Evolutionary conservation across 352 stramenopile species (phyloP).

Genomic region (Saprolegnia parasitica): DNA sequence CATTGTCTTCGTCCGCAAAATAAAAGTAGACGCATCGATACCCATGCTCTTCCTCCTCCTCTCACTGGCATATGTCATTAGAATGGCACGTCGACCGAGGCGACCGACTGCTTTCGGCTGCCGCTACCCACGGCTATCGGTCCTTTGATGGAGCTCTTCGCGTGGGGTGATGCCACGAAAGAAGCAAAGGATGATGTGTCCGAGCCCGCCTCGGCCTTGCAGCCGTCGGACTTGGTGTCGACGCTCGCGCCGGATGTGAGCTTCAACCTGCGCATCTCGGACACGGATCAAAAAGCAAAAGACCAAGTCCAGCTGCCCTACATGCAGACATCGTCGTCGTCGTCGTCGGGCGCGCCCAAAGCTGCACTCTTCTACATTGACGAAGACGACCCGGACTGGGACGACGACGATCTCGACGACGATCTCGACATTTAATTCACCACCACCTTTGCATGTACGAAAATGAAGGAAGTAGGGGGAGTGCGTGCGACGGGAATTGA

Average conservation of each 20-base stretch:
- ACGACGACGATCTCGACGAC: constrained; percentile 56
- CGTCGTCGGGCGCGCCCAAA: constrained; percentile 31
- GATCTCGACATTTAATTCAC: constrained; percentile 50
- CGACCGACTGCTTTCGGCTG: constrained; percentile 58
- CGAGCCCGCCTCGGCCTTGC: too few relatives aligned
- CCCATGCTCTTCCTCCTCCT: neutral
- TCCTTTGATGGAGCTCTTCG: constrained; percentile 34
- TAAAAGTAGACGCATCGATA: constrained; percentile 44
- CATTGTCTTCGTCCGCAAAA: constrained; percentile 53
- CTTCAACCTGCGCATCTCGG: constrained; percentile 68
- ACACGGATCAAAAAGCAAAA: constrained; percentile 51
- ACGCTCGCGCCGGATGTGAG: constrained; percentile 39
- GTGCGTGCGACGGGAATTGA: neutral
- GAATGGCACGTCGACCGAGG: constrained; percentile 62
- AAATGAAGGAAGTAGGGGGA: neutral
- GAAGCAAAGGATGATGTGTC: neutral
- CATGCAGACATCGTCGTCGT: constrained; percentile 37
- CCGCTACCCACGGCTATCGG: neutral
- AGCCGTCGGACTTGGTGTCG: too few relatives aligned
- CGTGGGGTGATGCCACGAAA: neutral
- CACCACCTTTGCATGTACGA: too few relatives aligned
- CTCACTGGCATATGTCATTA: too few relatives aligned
- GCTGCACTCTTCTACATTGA: constrained; percentile 67
- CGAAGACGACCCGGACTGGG: constrained; percentile 73
- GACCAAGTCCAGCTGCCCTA: constrained; percentile 64